Conservation (phyloP, 257 asterid genomes). For the Nicotiana noctiflora region DNA sequence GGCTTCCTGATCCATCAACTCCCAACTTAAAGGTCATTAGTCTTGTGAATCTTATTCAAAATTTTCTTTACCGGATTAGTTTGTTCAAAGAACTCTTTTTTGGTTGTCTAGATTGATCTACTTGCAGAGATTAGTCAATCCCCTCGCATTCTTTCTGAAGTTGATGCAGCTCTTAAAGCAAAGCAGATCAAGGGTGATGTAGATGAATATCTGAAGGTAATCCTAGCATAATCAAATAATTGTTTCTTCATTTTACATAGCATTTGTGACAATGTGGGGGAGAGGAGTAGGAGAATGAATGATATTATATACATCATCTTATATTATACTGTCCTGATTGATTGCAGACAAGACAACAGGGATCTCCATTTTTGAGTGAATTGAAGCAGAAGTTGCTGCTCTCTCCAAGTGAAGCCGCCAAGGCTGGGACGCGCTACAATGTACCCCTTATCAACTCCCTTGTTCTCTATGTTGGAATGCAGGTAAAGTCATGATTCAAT, state of each 20-base stretch:
- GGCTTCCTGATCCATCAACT: conserved; percentile 95
- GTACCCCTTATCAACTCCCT: conserved; percentile 90
- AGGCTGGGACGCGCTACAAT: conserved; percentile 85
- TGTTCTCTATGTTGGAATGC: conserved; percentile 87
- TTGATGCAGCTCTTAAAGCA: conserved; percentile 83
- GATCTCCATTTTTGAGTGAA: conserved; percentile 70
- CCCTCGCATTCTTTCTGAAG: conserved; percentile 90
- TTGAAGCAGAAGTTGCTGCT: conserved; percentile 85
- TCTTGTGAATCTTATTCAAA: background rate
- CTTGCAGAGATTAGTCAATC: conserved; percentile 77
- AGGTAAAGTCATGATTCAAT: conserved; percentile 33
- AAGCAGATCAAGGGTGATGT: conserved; percentile 81
- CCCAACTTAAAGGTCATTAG: conserved; percentile 76
- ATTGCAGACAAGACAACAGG: conserved; percentile 72
- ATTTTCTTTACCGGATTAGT: conserved; percentile 3
- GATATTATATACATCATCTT: background rate
- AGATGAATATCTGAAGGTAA: conserved; percentile 90
- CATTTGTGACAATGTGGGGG: background rate
- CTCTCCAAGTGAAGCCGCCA: conserved; percentile 61
- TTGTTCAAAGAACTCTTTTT: background rate
- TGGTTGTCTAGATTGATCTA: conserved; percentile 62
- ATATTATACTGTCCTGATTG: background rate
- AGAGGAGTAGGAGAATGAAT: background rate
- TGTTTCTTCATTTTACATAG: background rate
- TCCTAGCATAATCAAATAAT: background rate